Percentiles rank a stretch among this genome's conserved stretches.
Evolutionary conservation across 2,329 filamentous ascomycete species (phyloP).

Genomic region (Aureobasidium zeae): DNA sequence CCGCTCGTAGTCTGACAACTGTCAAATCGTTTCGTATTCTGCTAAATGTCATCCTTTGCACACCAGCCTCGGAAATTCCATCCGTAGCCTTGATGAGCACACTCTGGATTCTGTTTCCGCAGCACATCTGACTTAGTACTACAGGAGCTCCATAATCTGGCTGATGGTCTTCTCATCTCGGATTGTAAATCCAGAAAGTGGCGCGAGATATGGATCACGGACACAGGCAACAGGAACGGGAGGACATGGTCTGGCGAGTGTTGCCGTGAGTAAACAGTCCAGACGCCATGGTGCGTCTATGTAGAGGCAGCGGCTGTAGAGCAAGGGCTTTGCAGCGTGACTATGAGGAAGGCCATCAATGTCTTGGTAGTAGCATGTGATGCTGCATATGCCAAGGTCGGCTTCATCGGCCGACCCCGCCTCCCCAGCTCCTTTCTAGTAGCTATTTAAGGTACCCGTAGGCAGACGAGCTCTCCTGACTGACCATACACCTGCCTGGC

Average conservation of each 20-base stretch:
- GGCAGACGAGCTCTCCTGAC: background rate
- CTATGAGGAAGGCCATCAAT: background rate
- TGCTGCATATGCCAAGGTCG: constrained; percentile 4
- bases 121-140: too few species aligned
- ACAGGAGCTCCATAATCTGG: background rate
- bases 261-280: background rate
- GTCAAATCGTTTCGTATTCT: too few species aligned
- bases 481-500: background rate
- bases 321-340: background rate
- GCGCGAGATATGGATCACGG: background rate
- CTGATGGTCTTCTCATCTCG: background rate
- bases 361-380: background rate
- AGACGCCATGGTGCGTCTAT: constrained; percentile 7
- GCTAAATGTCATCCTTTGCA: too few species aligned
- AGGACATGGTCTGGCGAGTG: background rate
- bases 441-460: background rate
- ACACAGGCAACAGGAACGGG: background rate
- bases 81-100: too few species aligned
- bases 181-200: background rate
- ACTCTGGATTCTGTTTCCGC: too few species aligned
- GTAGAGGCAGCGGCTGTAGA: constrained; percentile 1
- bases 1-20: too few species aligned
- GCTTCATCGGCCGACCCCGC: constrained; percentile 12
- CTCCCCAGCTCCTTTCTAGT: background rate
- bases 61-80: too few species aligned